These are phyloP conservation scores for Candida xyloterini DNA, from an alignment of 805 yeast species.

Conservation along the genomic window DNA sequence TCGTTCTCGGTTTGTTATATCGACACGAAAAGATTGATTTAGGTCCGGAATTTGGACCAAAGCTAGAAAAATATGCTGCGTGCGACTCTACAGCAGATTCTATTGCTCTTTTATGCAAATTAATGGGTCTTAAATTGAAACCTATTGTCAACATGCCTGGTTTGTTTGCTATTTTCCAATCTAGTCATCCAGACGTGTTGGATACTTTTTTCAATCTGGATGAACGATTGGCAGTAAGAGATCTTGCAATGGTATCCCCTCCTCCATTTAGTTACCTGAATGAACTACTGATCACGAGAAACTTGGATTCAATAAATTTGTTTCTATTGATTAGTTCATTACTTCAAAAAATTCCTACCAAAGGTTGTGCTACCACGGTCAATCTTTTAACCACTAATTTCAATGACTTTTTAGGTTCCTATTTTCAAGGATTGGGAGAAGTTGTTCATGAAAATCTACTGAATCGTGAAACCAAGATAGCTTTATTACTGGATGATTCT, in stretches of 20 bases:
- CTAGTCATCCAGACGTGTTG: conserved; percentile 1
- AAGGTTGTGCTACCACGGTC: conserved; percentile 18
- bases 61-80: conserved; percentile 2
- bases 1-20: conserved; percentile 11
- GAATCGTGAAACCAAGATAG: conserved; percentile 13
- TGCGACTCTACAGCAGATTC: not conserved
- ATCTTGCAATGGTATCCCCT: conserved; percentile 12
- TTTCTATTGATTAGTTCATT: conserved; percentile 19
- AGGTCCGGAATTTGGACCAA: conserved; percentile 3
- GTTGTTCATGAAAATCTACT: conserved; percentile 9
- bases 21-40: conserved; percentile 3
- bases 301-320: conserved; percentile 12
- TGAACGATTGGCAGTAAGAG: conserved; percentile 4
- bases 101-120: not conserved
- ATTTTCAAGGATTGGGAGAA: conserved; percentile 6
- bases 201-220: conserved; percentile 4
- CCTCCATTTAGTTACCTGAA: conserved; percentile 24
- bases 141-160: not conserved
- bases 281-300: conserved; percentile 16
- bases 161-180: not conserved
- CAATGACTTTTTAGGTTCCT: conserved; percentile 15
- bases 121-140: conserved; percentile 1
- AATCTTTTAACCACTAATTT: conserved; percentile 22
- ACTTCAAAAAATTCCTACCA: conserved; percentile 8
- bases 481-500: conserved; percentile 19